Evolutionary conservation across 169 alveolate species (phyloP).

Genomic region (Theileria parva): DNA sequence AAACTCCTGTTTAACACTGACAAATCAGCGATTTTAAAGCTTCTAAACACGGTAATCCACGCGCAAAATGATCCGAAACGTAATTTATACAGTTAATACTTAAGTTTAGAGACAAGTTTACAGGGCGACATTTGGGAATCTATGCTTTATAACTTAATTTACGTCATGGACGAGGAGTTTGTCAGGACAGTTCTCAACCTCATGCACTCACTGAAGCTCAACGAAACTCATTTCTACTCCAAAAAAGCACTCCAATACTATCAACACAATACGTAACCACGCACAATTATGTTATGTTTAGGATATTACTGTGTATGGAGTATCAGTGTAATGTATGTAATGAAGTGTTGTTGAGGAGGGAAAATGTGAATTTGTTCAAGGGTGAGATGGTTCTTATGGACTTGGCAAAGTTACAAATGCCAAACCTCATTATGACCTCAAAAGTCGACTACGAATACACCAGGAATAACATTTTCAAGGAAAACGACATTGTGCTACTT

Average conservation of each 20-base stretch:
- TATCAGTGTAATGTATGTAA: background rate
- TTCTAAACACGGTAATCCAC: conserved; percentile 4
- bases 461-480: conserved; percentile 60
- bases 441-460: conserved; percentile 61
- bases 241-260: conserved; percentile 33
- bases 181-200: conserved; percentile 16
- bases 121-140: conserved; percentile 60
- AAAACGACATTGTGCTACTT: conserved; percentile 71
- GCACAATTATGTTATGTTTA: background rate
- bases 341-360: conserved; percentile 12
- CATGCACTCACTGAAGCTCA: conserved; percentile 18
- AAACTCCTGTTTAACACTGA: conserved; percentile 27
- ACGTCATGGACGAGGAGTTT: conserved; percentile 36
- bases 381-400: conserved; percentile 49
- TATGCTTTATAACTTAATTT: conserved; percentile 15
- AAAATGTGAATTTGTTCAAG: conserved; percentile 55
- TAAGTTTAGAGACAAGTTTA: background rate
- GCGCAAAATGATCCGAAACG: background rate
- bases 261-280: conserved; percentile 16
- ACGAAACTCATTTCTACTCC: conserved; percentile 37
- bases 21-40: background rate
- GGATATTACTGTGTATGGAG: conserved; percentile 3
- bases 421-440: conserved; percentile 56
- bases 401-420: conserved; percentile 38
- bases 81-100: background rate